Percentiles rank a stretch among this genome's conserved stretches.
Evolutionary conservation across 208 protist species (phyloP).

Genomic region (Trypanosoma lewisi): DNA sequence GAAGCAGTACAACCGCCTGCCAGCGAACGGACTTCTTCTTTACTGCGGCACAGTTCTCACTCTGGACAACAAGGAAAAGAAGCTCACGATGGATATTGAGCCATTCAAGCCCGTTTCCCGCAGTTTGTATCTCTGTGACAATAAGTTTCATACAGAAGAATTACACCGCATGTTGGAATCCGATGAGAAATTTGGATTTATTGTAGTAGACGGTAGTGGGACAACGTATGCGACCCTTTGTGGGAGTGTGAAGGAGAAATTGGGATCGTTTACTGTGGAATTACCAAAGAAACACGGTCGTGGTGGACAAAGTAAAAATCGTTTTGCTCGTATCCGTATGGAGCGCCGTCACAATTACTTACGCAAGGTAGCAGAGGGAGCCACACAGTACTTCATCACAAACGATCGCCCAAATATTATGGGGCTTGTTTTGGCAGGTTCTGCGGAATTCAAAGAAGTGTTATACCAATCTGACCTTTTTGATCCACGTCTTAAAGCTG

Average conservation of each 20-base stretch:
- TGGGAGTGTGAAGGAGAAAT: slow-evolving; percentile 97
- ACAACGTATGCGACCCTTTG: slow-evolving; percentile 97
- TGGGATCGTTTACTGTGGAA: slow-evolving; percentile 99
- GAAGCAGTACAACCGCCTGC: slow-evolving; percentile 92
- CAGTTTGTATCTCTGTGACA: slow-evolving; percentile 98
- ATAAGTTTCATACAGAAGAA: slow-evolving; percentile 98
- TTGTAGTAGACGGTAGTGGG: slow-evolving; percentile 99
- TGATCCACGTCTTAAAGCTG: slow-evolving; percentile 96
- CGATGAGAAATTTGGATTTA: slow-evolving; percentile 99
- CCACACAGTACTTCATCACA: slow-evolving; percentile 97
- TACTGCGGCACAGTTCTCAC: slow-evolving; percentile 99
- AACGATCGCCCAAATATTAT: slow-evolving; percentile 98
- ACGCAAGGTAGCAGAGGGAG: slow-evolving; percentile 97
- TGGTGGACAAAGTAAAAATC: slow-evolving; percentile 99
- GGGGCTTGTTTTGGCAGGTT: slow-evolving; percentile 99
- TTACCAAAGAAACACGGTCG: slow-evolving; percentile 99
- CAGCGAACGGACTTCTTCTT: slow-evolving; percentile 97
- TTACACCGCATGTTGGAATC: slow-evolving; percentile 97
- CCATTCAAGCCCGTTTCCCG: slow-evolving; percentile 99
- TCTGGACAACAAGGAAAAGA: slow-evolving; percentile 99
- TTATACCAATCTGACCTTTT: slow-evolving; percentile 97
- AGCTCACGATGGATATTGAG: slow-evolving; percentile 99
- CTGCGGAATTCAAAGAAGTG: slow-evolving; percentile 99
- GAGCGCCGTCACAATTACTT: slow-evolving; percentile 99
- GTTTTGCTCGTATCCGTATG: slow-evolving; percentile 99